Conservation (phyloP, 169 alveolate genomes). For the Eimeria zaria region DNA sequence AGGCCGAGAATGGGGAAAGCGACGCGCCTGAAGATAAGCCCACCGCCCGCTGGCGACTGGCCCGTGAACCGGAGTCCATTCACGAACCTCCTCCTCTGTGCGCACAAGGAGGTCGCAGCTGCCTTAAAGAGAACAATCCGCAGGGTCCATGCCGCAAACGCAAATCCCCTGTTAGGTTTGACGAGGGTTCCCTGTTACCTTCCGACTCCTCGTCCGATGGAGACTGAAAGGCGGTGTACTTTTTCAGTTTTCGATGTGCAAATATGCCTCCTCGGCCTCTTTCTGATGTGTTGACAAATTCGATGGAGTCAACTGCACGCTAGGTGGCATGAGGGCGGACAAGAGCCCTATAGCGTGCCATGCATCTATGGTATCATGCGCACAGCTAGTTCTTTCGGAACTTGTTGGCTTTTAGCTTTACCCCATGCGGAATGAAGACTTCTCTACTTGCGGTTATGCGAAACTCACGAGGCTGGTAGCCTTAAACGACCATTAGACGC, state of each 20-base stretch:
- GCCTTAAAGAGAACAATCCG: slow-evolving; percentile 18
- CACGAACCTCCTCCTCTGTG: slow-evolving; percentile 79
- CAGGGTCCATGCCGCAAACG: slow-evolving; percentile 28
- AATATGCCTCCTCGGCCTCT: neutral
- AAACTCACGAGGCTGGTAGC: neutral
- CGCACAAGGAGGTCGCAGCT: slow-evolving; percentile 44
- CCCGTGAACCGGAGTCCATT: slow-evolving; percentile 72
- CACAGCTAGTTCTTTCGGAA: neutral
- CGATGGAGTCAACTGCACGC: neutral
- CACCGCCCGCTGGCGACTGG: slow-evolving; percentile 80
- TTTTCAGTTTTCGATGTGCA: neutral
- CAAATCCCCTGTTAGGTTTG: slow-evolving; percentile 79
- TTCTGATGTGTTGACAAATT: neutral
- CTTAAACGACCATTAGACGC: neutral
- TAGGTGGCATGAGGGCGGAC: neutral
- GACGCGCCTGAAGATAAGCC: slow-evolving; percentile 37
- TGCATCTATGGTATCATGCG: neutral
- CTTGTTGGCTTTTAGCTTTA: neutral
- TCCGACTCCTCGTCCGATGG: slow-evolving; percentile 81
- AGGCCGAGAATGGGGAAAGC: slow-evolving; percentile 62
- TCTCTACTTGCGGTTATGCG: neutral
- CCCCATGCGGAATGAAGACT: neutral
- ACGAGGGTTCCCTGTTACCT: slow-evolving; percentile 80
- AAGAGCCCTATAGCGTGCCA: neutral
- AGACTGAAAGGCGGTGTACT: neutral